Conservation (phyloP, 805 yeast species). For the Cyberlindnera meyerae region DNA sequence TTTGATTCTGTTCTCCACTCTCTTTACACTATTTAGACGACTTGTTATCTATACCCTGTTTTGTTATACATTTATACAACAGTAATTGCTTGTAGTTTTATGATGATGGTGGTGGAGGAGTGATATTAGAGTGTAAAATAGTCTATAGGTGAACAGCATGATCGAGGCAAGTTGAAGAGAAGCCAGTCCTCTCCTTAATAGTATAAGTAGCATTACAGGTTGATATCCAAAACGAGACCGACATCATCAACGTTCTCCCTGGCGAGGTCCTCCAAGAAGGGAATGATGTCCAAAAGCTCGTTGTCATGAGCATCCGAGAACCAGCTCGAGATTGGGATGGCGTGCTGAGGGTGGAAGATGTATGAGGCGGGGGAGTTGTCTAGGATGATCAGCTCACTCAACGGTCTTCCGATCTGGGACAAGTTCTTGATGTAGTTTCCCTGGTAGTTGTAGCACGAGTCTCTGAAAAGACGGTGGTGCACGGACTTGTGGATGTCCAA, state of each 20-base stretch:
- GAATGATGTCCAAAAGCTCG: conserved; percentile 86
- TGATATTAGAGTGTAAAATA: too few species aligned
- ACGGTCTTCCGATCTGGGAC: conserved; percentile 90
- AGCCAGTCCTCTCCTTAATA: too few species aligned
- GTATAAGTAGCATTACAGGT: conserved; percentile 25
- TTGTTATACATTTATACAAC: too few species aligned
- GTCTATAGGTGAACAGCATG: too few species aligned
- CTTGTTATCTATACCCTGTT: too few species aligned
- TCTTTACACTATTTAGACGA: too few species aligned
- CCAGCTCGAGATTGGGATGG: conserved; percentile 97
- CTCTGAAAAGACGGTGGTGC: conserved; percentile 91
- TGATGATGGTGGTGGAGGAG: too few species aligned
- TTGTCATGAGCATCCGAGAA: conserved; percentile 97
- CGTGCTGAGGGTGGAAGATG: conserved; percentile 95
- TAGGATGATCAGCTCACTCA: conserved; percentile 77
- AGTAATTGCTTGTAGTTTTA: too few species aligned
- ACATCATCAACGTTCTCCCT: conserved; percentile 74
- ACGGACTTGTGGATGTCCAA: conserved; percentile 70
- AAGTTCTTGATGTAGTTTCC: conserved; percentile 93
- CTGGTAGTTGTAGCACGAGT: conserved; percentile 87
- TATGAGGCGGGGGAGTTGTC: conserved; percentile 99
- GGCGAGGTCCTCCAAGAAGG: conserved; percentile 83
- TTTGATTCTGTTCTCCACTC: too few species aligned
- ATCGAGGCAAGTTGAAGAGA: too few species aligned
- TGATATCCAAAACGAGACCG: conserved; percentile 77